phyloP scores from a whole-genome alignment of 305 asterid species.

The Solanum aculeatissimum region DNA sequence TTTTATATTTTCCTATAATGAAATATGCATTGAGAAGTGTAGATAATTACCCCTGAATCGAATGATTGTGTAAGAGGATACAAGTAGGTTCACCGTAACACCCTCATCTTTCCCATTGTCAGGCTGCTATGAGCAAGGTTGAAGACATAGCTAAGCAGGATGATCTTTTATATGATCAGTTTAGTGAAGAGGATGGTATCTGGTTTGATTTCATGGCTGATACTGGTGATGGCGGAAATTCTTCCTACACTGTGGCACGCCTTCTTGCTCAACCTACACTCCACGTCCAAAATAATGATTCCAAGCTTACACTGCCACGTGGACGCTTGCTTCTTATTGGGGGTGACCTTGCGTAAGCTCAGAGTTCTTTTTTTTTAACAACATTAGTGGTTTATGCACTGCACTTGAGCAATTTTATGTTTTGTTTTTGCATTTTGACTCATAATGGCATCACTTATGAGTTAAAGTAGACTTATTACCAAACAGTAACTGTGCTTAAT shows the following conservation, averaged over 20 bases:
- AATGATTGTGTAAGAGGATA: neutral
- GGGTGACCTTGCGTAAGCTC: slow-evolving; percentile 99
- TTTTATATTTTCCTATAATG: neutral
- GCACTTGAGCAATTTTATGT: neutral
- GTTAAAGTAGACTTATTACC: neutral
- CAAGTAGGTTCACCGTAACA: neutral
- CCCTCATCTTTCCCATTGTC: neutral
- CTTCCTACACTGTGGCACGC: slow-evolving; percentile 81
- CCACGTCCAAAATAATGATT: slow-evolving; percentile 39
- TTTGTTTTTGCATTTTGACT: neutral
- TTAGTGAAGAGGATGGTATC: slow-evolving; percentile 64
- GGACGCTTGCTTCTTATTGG: slow-evolving; percentile 86
- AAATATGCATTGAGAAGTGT: neutral
- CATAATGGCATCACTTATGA: neutral
- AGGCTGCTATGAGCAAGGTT: slow-evolving; percentile 96
- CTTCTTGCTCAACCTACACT: slow-evolving; percentile 94
- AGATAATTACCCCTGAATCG: neutral
- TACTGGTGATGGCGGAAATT: slow-evolving; percentile 98
- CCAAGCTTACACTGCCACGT: slow-evolving; percentile 59
- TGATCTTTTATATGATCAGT: slow-evolving; percentile 85
- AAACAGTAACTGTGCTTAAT: neutral
- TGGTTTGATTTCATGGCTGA: slow-evolving; percentile 99
- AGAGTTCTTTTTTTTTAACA: neutral
- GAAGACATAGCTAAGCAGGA: slow-evolving; percentile 74
- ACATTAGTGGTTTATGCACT: neutral